Base-by-base conservation (phyloP, 2,329 filamentous ascomycete genomes). In the Colletotrichum costaricense region DNA sequence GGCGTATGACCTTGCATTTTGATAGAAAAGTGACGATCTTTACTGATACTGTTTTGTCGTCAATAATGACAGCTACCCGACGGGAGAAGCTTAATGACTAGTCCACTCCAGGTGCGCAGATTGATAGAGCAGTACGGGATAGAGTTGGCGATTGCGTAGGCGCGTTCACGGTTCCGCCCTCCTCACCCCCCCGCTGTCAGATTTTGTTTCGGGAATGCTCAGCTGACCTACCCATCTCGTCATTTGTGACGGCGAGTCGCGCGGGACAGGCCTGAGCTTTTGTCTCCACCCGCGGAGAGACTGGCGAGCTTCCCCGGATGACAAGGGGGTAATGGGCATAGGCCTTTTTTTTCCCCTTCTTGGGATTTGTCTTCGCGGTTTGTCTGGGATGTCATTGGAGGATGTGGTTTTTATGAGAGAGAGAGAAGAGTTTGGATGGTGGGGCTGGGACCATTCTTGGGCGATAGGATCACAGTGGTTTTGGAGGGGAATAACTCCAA, bases 181-280 rank as follows among this genome's bases (percentile, higher is more conserved):
- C 42, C 19, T 8, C 24, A 2, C 24, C 24, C 24, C 24, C 24
- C 2, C 24, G 52, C 26, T 42, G 28, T 46, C 49, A 33, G 67
- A 19, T 42, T 56, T 49, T 67, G 63, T 71, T 60, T 67, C 49
- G 65, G 63, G 63, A 46, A 28, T 60, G 68, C 68, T 67, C 68
- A 71, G 69, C 63, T 68, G 69, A 67, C 62, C 42, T 56, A 4
- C 19, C 42, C 42, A 49, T 49, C 42, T 49, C 42, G 19, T 49
- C 42, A 11, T 49, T 49, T 49, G 19, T 49, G 42, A 49, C 19
- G 42, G 42, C 19, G 42, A 49, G 42, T 49, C 42, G 42, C 42
- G 42, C 42, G 42, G 19, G 42, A n/a, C 19, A 22, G 42, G 42
- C 19, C 42, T 49, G 42, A 7, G 16, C 8, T 42, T 7, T 22